Percentiles rank a stretch among this genome's conserved stretches.
Conservation (phyloP, 768 basidiomycete genomes). For the Jaapia argillacea region DNA sequence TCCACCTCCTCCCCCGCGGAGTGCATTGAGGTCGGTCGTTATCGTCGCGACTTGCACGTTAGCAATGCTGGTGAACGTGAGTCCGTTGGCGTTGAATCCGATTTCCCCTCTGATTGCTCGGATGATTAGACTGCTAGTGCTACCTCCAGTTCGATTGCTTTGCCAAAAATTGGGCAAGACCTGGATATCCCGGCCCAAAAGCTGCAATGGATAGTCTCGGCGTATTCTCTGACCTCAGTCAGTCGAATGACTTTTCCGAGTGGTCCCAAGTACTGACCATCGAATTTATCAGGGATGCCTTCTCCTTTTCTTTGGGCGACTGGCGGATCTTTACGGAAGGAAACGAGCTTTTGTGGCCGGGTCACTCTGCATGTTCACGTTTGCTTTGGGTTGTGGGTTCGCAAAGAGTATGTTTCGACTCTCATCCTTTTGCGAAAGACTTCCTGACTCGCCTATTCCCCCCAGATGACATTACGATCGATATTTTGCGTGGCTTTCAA, state of each 20-base stretch:
- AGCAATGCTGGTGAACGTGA: slow-evolving; percentile 21
- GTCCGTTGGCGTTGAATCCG: slow-evolving; percentile 2
- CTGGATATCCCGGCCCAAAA: slow-evolving; percentile 38
- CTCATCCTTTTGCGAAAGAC: neutral
- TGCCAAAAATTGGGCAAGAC: slow-evolving; percentile 22
- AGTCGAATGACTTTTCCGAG: slow-evolving; percentile 10
- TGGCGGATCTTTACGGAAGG: slow-evolving; percentile 74
- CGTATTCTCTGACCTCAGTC: slow-evolving; percentile 59
- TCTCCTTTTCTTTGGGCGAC: slow-evolving; percentile 64
- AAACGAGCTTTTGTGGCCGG: slow-evolving; percentile 60
- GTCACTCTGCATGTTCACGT: slow-evolving; percentile 37
- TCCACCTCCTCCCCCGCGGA: too few relatives aligned
- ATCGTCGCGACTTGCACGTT: slow-evolving; percentile 18
- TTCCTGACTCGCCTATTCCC: neutral
- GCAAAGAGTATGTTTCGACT: slow-evolving; percentile 30
- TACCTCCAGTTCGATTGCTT: slow-evolving; percentile 16
- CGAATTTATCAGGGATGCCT: slow-evolving; percentile 51
- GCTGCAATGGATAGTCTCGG: slow-evolving; percentile 60
- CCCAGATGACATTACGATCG: slow-evolving; percentile 50
- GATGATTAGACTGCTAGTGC: slow-evolving; percentile 12
- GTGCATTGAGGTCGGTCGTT: neutral
- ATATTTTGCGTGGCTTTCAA: slow-evolving; percentile 67
- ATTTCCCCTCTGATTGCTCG: neutral
- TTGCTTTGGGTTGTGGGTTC: slow-evolving; percentile 60
- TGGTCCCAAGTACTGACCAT: neutral